Conservation (phyloP, 2,329 filamentous ascomycete species). For the Monilinia vaccinii-corymbosi region DNA sequence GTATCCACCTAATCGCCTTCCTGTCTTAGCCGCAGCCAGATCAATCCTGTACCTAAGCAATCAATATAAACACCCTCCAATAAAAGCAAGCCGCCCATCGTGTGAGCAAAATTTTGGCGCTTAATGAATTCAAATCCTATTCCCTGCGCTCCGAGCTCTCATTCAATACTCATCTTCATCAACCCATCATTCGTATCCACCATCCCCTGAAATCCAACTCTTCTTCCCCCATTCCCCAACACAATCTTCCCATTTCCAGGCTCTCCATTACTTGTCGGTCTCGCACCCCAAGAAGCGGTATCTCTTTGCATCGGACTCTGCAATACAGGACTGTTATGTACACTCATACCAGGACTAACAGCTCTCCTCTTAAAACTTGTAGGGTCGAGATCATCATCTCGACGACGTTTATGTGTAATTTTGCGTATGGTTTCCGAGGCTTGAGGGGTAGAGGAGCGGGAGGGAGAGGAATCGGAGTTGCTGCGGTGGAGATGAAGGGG, state of each 20-base stretch:
- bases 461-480: constrained; percentile 23
- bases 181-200: constrained; percentile 88
- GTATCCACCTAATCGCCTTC: neutral
- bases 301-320: constrained; percentile 76
- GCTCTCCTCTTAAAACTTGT: constrained; percentile 83
- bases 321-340: constrained; percentile 80
- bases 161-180: constrained; percentile 97
- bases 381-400: constrained; percentile 86
- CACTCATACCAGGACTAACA: constrained; percentile 84
- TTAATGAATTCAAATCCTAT: neutral
- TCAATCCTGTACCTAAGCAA: too few relatives aligned
- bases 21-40: neutral
- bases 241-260: constrained; percentile 34
- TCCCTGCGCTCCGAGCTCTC: neutral
- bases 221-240: constrained; percentile 30
- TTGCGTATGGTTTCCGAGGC: constrained; percentile 70
- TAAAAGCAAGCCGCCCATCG: neutral
- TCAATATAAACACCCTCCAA: neutral
- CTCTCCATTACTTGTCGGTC: constrained; percentile 47
- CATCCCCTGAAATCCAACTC: constrained; percentile 86
- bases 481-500: constrained; percentile 22
- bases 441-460: constrained; percentile 27
- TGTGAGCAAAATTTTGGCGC: neutral
- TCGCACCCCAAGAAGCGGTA: constrained; percentile 60
- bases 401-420: constrained; percentile 71